Base-by-base conservation (phyloP, 108 stramenopile species). In the Epithemia pelagica region DNA sequence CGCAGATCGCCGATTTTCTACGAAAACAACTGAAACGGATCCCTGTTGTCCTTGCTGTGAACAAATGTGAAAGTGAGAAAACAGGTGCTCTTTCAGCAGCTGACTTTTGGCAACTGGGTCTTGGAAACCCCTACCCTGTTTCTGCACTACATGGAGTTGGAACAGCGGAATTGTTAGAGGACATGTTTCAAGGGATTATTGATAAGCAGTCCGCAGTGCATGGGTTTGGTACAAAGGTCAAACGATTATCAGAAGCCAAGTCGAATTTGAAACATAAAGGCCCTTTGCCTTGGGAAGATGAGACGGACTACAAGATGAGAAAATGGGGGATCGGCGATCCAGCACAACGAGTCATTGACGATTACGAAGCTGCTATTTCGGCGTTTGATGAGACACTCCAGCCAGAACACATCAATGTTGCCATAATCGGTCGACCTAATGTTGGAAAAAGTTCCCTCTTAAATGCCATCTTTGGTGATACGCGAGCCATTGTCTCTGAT, bases 121-220 rank as follows among this genome's bases (percentile, higher is more conserved):
- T 99, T 23, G 97, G 97, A 32, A 91, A 96, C 66, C 97, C 99
- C 23, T 71, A 79, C 65, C 85, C 96, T 18, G 94, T 97, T 27
- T 95, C 94, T 54, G 99, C 97, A 15, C 68, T 97, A 62, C 99
- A 99, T 78, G 97, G 97, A 58, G 83, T 92, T 31, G 97, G 97
- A 24, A 90, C 97, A 2, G 95, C 92, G 25, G 97, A 98, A 55
- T 68, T 99, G 51, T 75, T 98, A 61, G 97, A 98, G 54, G 66
- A 69, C 37, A 67, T 96, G 57, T 94, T 89, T 78, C 85, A 84
- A 30, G 61, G 65, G 32, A 90, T 95, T 72, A 74, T 81, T 3
- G 72, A 92, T 71, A 79, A 93, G 61, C 72, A 78, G 46, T 77
- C 76, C 24, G 91, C 91, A 8, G 78, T 94, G 60, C 57, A 82